These are phyloP conservation scores for Claviceps sp. DNA, from an alignment of 2,329 filamentous ascomycete species.

Conservation along the genomic window DNA sequence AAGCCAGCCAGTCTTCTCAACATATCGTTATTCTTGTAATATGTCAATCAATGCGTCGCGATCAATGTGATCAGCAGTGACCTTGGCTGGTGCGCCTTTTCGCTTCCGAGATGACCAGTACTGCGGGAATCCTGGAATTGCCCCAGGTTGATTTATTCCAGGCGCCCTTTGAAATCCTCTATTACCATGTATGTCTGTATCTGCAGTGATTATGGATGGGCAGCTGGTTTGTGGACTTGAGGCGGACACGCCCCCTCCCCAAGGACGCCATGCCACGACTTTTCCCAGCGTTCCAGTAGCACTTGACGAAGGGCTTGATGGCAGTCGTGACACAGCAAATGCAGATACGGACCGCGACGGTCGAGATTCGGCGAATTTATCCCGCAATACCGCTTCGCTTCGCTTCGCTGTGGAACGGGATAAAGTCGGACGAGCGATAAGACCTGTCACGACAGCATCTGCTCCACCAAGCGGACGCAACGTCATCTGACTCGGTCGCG, in stretches of 20 bases:
- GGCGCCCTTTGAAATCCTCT: constrained; percentile 38
- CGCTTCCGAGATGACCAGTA: constrained; percentile 37
- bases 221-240: constrained; percentile 7
- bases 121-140: constrained; percentile 57
- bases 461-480: constrained; percentile 38
- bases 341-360: constrained; percentile 19
- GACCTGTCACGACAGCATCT: constrained; percentile 43
- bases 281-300: constrained; percentile 23
- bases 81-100: constrained; percentile 39
- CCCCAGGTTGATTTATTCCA: constrained; percentile 67
- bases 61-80: constrained; percentile 45
- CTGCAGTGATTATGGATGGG: constrained; percentile 2
- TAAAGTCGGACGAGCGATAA: constrained; percentile 46
- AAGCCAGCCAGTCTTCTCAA: neutral
- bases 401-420: constrained; percentile 30
- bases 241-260: constrained; percentile 18
- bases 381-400: constrained; percentile 45
- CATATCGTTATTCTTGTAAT: constrained; percentile 21
- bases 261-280: constrained; percentile 36
- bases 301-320: constrained; percentile 13
- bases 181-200: constrained; percentile 12
- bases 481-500: constrained; percentile 62
- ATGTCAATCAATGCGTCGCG: constrained; percentile 46
- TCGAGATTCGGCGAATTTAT: constrained; percentile 32
- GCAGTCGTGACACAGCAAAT: constrained; percentile 16